Percentiles rank a stretch among this genome's conserved stretches.
These are phyloP conservation scores for Fraxinus xanthoxyloides DNA, from an alignment of 305 asterid genomes.

Conservation along the genomic window DNA sequence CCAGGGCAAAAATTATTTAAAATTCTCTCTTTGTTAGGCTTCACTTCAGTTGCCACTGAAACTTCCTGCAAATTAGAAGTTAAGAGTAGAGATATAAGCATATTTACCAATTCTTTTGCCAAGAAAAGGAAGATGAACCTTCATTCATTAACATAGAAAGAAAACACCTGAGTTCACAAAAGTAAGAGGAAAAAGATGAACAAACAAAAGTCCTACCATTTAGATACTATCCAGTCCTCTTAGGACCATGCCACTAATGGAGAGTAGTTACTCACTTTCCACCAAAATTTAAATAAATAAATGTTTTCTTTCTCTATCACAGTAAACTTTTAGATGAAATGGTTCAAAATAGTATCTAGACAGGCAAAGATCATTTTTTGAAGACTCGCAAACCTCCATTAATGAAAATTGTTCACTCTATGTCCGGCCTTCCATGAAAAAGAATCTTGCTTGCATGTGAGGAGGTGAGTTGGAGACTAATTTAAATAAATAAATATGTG, in stretches of 20 bases:
- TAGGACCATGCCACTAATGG: background rate
- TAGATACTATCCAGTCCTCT: background rate
- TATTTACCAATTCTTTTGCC: background rate
- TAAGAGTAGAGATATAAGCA: background rate
- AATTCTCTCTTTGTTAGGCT: conserved; percentile 16
- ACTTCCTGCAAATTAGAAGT: conserved; percentile 39
- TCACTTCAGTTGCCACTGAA: conserved; percentile 16
- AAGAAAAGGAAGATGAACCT: background rate
- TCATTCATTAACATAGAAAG: background rate
- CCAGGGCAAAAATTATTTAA: conserved; percentile 38
- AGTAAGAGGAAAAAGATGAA: background rate
- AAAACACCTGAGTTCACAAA: background rate
- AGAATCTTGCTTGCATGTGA: background rate
- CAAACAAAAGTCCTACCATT: background rate
- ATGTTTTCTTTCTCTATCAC: background rate
- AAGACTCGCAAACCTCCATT: background rate
- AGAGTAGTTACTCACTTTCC: background rate
- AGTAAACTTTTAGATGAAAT: background rate
- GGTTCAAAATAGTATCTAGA: background rate
- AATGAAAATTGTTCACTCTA: background rate
- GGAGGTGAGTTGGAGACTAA: background rate
- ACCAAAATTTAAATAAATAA: background rate
- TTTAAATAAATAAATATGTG: background rate
- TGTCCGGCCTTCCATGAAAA: background rate
- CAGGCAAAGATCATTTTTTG: background rate